Percentiles rank a stretch among this genome's conserved stretches.
Conservation (phyloP, 352 stramenopile genomes). For the Phytophthora pistaciae region DNA sequence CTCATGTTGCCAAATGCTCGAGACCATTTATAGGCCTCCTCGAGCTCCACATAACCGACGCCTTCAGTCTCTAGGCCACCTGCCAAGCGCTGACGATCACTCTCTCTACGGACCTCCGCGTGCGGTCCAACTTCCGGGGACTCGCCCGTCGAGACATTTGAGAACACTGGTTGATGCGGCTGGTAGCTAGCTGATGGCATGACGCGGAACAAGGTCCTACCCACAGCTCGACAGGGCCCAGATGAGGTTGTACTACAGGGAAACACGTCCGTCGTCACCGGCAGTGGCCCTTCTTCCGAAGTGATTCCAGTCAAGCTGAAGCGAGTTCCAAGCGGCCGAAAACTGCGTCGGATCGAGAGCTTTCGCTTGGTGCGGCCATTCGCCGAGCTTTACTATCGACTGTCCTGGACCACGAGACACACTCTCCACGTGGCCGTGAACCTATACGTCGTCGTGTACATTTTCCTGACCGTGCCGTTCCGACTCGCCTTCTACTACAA, state of each 20-base stretch:
- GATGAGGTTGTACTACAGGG: background rate
- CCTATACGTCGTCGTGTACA: slow-evolving; percentile 6
- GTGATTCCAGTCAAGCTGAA: background rate
- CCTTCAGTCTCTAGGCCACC: background rate
- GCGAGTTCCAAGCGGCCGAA: background rate
- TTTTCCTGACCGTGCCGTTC: slow-evolving; percentile 26
- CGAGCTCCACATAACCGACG: background rate
- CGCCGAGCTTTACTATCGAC: background rate
- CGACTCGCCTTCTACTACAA: slow-evolving; percentile 24
- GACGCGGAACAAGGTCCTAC: slow-evolving; percentile 1
- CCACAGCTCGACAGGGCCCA: background rate
- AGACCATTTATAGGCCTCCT: background rate
- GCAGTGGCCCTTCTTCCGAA: background rate
- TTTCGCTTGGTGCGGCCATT: slow-evolving; percentile 3
- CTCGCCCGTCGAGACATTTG: background rate
- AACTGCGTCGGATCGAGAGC: background rate
- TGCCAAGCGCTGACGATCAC: background rate
- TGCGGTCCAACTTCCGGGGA: background rate
- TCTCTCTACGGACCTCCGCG: background rate
- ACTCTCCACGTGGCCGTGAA: background rate
- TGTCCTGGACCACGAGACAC: slow-evolving; percentile 13
- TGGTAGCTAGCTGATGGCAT: slow-evolving; percentile 1
- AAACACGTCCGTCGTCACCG: no score
- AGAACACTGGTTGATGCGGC: background rate
- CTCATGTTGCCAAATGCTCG: background rate